Conservation (phyloP, 2,329 filamentous ascomycete species). For the Epicoccum nigrum region DNA sequence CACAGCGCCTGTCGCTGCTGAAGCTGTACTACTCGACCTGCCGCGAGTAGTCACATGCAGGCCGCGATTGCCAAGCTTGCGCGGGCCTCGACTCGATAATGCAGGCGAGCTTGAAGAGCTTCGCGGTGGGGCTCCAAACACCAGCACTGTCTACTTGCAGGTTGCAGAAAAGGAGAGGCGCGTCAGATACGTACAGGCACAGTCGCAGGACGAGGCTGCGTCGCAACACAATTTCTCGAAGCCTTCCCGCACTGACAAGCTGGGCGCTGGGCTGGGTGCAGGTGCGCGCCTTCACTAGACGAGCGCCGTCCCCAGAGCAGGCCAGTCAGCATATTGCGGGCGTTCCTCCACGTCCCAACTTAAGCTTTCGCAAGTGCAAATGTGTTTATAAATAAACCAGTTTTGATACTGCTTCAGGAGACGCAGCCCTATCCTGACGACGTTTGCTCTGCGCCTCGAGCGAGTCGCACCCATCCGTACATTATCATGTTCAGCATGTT, state of each 20-base stretch:
- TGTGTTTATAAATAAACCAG: constrained; percentile 8
- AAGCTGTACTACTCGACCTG: constrained; percentile 41
- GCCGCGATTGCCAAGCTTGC: constrained; percentile 26
- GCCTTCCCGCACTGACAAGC: constrained; percentile 26
- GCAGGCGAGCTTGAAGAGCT: constrained; percentile 11
- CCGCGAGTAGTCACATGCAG: constrained; percentile 45
- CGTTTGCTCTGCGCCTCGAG: background rate
- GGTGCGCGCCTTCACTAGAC: constrained; percentile 9
- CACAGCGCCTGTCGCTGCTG: constrained; percentile 23
- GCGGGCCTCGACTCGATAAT: constrained; percentile 17
- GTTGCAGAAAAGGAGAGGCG: constrained; percentile 6
- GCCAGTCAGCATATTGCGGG: constrained; percentile 13
- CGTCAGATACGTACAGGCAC: background rate
- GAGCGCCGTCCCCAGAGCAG: constrained; percentile 2
- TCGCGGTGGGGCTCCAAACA: constrained; percentile 11
- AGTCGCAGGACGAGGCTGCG: constrained; percentile 7
- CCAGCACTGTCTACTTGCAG: constrained; percentile 9
- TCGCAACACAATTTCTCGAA: constrained; percentile 11
- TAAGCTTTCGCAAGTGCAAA: constrained; percentile 3
- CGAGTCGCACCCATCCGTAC: too few relatives aligned
- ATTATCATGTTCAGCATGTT: background rate
- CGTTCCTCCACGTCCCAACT: constrained; percentile 4
- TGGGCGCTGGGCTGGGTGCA: constrained; percentile 13
- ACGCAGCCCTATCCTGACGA: constrained; percentile 7
- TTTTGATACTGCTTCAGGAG: background rate